Conservation (phyloP, 192 early-diverging fungal genomes). For the Nowakowskiella sp. region DNA sequence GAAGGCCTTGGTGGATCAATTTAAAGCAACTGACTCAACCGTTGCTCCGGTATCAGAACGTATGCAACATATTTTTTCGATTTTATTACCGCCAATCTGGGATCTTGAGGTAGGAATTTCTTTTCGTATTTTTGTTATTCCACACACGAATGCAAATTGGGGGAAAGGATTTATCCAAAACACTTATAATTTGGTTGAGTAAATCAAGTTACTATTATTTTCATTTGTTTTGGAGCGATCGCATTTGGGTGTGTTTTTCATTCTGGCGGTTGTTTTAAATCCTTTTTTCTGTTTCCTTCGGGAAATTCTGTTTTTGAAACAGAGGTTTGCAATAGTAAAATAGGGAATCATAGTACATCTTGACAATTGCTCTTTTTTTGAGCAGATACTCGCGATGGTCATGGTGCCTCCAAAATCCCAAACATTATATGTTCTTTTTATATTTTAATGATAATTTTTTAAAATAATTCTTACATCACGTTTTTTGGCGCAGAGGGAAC, state of each 20-base stretch:
- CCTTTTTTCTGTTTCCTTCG: slow-evolving; percentile 2
- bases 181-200: no score
- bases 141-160: no score
- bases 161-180: no score
- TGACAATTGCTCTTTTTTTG: background rate
- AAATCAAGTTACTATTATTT: slow-evolving; percentile 5
- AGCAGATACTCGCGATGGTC: no score
- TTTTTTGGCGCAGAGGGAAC: slow-evolving; percentile 55
- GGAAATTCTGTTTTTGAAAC: background rate
- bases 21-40: slow-evolving; percentile 56
- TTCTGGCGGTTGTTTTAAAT: slow-evolving; percentile 14
- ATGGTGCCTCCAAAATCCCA: slow-evolving; percentile 28
- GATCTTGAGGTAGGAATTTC: slow-evolving; percentile 65
- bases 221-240: slow-evolving; percentile 6
- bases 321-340: slow-evolving; percentile 6
- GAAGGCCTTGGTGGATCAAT: slow-evolving; percentile 87
- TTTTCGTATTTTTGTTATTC: background rate
- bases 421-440: slow-evolving; percentile 21
- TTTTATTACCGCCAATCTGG: slow-evolving; percentile 87
- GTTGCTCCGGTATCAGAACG: slow-evolving; percentile 72
- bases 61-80: slow-evolving; percentile 67
- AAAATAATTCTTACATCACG: background rate
- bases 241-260: slow-evolving; percentile 7
- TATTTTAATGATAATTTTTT: background rate
- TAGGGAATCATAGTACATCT: slow-evolving; percentile 30